Conservation (phyloP, 2,329 filamentous ascomycete species). For the Thelonectria discophora region DNA sequence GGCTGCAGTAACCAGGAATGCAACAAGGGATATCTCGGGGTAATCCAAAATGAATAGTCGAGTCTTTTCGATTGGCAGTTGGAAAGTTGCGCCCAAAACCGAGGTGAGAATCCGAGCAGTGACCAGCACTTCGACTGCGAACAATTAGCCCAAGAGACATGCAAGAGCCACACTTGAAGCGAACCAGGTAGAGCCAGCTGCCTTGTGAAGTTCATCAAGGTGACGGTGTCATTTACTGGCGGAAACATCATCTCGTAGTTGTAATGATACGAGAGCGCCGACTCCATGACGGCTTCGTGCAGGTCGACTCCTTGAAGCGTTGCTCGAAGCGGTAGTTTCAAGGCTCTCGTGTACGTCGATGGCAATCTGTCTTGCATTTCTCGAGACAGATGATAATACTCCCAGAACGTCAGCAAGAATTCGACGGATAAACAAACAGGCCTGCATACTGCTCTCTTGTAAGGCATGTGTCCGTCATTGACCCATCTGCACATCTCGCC, state of each 20-base stretch:
- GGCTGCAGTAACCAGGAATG: conserved; percentile 75
- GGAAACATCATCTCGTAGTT: conserved; percentile 79
- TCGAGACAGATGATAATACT: conserved; percentile 67
- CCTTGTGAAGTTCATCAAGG: conserved; percentile 75
- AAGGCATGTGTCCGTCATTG: conserved; percentile 73
- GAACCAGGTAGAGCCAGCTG: conserved; percentile 78
- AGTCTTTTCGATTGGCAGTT: conserved; percentile 60
- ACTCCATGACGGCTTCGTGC: conserved; percentile 68
- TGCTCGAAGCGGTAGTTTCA: conserved; percentile 60
- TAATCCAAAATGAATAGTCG: conserved; percentile 63
- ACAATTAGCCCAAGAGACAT: conserved; percentile 38
- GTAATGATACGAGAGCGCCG: conserved; percentile 69
- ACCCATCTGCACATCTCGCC: conserved; percentile 78
- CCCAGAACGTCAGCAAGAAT: conserved; percentile 7
- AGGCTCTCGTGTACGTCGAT: conserved; percentile 63
- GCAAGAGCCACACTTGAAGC: conserved; percentile 34
- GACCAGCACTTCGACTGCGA: conserved; percentile 62
- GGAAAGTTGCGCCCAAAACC: conserved; percentile 59
- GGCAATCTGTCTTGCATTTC: conserved; percentile 74
- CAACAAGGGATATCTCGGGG: conserved; percentile 79
- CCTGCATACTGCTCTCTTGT: conserved; percentile 69
- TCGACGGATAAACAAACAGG: neutral
- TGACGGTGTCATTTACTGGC: conserved; percentile 72
- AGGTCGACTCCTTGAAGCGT: conserved; percentile 65
- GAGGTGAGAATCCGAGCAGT: conserved; percentile 56